Conservation (phyloP, 768 basidiomycete species). For the Daedalea quercina region DNA sequence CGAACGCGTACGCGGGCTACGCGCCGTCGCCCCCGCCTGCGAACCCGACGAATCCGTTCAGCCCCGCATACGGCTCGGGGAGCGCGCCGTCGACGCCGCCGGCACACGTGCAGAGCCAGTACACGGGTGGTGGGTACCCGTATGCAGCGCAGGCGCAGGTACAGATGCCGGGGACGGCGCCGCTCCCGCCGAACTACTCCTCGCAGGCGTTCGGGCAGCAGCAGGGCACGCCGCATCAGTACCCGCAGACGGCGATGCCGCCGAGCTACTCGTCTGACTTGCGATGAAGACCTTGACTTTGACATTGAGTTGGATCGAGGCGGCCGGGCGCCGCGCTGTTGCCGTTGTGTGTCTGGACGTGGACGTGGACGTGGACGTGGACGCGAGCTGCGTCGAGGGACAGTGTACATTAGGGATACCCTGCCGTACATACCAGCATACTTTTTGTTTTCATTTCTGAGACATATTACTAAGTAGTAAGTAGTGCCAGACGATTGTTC, state of each 20-base stretch:
- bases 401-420: too few relatives aligned
- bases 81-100: background rate
- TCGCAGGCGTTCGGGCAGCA: background rate
- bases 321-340: too few relatives aligned
- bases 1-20: background rate
- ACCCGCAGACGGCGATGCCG: slow-evolving; percentile 1
- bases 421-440: too few relatives aligned
- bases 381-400: too few relatives aligned
- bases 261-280: slow-evolving; percentile 3
- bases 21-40: background rate
- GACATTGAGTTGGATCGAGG: too few relatives aligned
- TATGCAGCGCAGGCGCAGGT: too few relatives aligned
- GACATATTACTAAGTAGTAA: too few relatives aligned
- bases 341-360: too few relatives aligned
- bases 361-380: too few relatives aligned
- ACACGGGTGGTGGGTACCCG: too few relatives aligned
- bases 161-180: background rate
- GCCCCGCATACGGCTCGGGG: background rate
- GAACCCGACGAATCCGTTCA: background rate
- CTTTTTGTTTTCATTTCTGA: too few relatives aligned
- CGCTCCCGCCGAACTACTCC: background rate
- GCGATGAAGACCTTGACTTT: background rate
- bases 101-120: background rate
- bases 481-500: too few relatives aligned
- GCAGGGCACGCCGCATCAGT: background rate